Base-by-base conservation (phyloP, 2,329 filamentous ascomycete species). In the Sodiomyces alkalinus region DNA sequence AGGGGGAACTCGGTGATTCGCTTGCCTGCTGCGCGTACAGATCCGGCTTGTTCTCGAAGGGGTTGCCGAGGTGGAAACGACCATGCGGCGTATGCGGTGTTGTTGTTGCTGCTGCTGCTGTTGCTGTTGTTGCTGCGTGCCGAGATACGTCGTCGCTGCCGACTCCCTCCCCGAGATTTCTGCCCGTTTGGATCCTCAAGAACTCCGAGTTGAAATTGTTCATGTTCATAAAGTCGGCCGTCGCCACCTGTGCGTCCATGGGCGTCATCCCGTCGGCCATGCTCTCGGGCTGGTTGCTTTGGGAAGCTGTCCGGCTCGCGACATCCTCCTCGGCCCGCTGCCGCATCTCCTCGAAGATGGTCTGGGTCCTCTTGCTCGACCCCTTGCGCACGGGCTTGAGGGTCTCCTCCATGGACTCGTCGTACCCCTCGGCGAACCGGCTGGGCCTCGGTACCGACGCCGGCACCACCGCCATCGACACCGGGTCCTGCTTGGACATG, bases 371-470 rank as follows among this genome's bases (percentile, higher is more conserved):
- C 32, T 47, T 53, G 34, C 58, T 62, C 18, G 47, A 42, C 17
- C 52, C 56, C 30, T 46, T 52, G 19, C 58, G 56, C 10, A 48
- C 42, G 5, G 71, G 70, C 51, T 74, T 75, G 40, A 76, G 60
- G 0, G 71, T 75, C 48, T 74, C 69, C 42, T 75, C 70, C 64
- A 74, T 70, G 10, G 69, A 74, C 47, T 71, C 69, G 41, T 77
- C 72, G 37, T 73, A 74, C 25, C 59, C 61, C 16, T 74, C 68
- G 3, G 62, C 48, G 42, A 77, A 77, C 30, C 76, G 51, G 39
- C 48, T 55, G 3, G 56, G 55, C 4, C 51, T 49, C 2, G 32
- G 17, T 14, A 11, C 23, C 20, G 21, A 22, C 27, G 16, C 29
- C 12, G 33, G 35, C n/a, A n/a, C n/a, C n/a, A n/a, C n/a, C n/a